A percentile compares a stretch with the other conserved stretches of the same genome.
phyloP scores from a whole-genome alignment of 1,284 basidiomycete species.

The Fomitiporia mediterranea region DNA sequence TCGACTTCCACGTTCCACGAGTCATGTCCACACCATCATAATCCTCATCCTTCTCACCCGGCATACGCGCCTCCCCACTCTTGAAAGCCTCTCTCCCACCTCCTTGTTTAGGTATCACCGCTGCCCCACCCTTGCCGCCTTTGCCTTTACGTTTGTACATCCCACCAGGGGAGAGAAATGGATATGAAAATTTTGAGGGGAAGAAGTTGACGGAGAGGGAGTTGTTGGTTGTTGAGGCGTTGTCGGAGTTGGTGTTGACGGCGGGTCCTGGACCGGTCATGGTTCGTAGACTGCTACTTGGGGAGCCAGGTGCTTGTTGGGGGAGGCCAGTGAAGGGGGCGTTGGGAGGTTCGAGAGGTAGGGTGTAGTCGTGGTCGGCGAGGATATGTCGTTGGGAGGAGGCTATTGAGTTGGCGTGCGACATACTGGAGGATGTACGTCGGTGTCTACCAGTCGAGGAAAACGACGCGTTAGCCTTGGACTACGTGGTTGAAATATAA shows the following conservation, averaged over 20 bases:
- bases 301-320: background rate
- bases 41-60: constrained; percentile 39
- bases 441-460: constrained; percentile 6
- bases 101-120: constrained; percentile 29
- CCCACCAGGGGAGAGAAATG: constrained; percentile 31
- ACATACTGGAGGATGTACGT: constrained; percentile 8
- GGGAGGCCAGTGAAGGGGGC: constrained; percentile 12
- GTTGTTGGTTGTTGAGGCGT: background rate
- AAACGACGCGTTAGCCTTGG: background rate
- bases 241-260: background rate
- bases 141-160: constrained; percentile 26
- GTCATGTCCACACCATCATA: constrained; percentile 25
- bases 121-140: constrained; percentile 16
- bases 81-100: constrained; percentile 40
- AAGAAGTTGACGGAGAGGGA: constrained; percentile 40
- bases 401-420: constrained; percentile 7
- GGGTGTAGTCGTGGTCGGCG: background rate
- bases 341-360: constrained; percentile 7
- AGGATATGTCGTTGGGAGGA: constrained; percentile 16
- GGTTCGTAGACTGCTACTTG: constrained; percentile 3
- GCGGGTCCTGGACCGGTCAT: background rate
- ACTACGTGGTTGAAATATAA: background rate
- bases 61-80: constrained; percentile 30
- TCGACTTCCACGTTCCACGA: constrained; percentile 26
- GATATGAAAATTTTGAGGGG: constrained; percentile 40